Conservation (phyloP, 2,329 filamentous ascomycete genomes). For the Nigrospora oryzae region DNA sequence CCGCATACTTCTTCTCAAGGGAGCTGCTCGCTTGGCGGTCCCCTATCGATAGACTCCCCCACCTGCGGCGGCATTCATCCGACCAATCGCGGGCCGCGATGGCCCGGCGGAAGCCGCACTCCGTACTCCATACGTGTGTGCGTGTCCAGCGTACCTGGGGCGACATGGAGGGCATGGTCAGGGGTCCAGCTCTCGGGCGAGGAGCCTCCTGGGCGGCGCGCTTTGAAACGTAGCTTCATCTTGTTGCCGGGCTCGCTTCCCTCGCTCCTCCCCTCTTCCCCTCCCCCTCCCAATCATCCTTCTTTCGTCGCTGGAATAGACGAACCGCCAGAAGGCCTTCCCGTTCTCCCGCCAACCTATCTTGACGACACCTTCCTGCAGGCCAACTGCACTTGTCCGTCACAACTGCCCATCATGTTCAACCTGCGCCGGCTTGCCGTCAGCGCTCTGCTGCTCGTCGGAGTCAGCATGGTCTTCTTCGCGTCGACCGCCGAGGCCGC, state of each 20-base stretch:
- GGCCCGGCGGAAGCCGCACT: no score
- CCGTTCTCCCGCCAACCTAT: background rate
- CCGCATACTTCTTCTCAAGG: no score
- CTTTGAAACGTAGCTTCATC: slow-evolving; percentile 5
- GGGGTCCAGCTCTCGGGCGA: no score
- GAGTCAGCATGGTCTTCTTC: slow-evolving; percentile 67
- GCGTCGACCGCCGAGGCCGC: slow-evolving; percentile 64
- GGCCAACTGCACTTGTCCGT: slow-evolving; percentile 5
- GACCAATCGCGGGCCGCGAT: no score
- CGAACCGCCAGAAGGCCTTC: no score
- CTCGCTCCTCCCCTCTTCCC: background rate
- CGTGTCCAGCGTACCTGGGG: no score
- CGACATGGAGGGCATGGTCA: background rate
- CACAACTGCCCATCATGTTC: slow-evolving; percentile 53
- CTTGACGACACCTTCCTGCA: background rate
- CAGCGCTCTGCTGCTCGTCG: slow-evolving; percentile 67
- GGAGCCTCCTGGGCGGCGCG: no score
- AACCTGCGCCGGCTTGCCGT: slow-evolving; percentile 62
- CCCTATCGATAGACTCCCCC: no score
- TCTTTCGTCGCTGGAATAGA: slow-evolving; percentile 4
- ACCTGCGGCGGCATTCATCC: no score
- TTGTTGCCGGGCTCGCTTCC: background rate
- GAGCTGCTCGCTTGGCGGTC: no score
- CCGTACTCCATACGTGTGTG: no score
- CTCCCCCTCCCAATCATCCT: background rate